Evolutionary conservation across 2,329 filamentous ascomycete genomes (phyloP).

Genomic region (Knoxdaviesia capensis): DNA sequence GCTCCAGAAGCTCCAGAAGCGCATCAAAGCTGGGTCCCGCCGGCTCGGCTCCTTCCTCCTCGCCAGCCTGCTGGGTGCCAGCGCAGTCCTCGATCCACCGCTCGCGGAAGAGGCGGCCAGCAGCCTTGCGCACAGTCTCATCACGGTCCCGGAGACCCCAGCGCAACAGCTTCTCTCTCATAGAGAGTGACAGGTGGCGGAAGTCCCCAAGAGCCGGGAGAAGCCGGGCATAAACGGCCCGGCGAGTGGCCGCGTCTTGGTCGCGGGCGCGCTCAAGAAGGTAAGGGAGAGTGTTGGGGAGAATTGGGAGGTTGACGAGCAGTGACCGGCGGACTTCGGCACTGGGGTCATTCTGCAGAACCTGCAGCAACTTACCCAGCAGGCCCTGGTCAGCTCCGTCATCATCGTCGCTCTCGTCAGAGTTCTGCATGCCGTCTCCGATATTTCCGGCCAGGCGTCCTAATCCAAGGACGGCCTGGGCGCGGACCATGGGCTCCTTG

Average conservation of each 20-base stretch:
- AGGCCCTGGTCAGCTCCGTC: constrained; percentile 44
- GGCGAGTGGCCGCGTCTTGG: constrained; percentile 62
- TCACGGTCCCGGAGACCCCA: constrained; percentile 93
- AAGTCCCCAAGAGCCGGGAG: constrained; percentile 86
- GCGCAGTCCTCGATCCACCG: constrained; percentile 97
- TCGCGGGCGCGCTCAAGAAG: constrained; percentile 83
- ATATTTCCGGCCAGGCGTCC: constrained; percentile 65
- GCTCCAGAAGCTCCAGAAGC: constrained; percentile 73
- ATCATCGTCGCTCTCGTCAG: constrained; percentile 52
- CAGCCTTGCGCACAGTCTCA: constrained; percentile 81
- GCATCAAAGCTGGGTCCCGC: constrained; percentile 58
- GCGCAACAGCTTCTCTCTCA: constrained; percentile 84
- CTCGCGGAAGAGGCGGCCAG: constrained; percentile 75
- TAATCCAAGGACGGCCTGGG: constrained; percentile 83
- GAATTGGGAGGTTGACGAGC: constrained; percentile 74
- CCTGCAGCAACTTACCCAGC: constrained; percentile 65
- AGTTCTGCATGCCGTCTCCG: constrained; percentile 47
- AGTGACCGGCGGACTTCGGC: constrained; percentile 82
- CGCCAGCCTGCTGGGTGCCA: constrained; percentile 38
- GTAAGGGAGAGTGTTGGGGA: constrained; percentile 63
- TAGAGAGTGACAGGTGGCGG: constrained; percentile 74
- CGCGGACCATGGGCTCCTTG: constrained; percentile 80
- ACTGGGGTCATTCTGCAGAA: constrained; percentile 83
- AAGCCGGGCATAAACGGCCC: constrained; percentile 71
- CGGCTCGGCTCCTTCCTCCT: constrained; percentile 28